Base-by-base conservation (phyloP, 208 protist species). In the Leishmania tropica region DNA sequence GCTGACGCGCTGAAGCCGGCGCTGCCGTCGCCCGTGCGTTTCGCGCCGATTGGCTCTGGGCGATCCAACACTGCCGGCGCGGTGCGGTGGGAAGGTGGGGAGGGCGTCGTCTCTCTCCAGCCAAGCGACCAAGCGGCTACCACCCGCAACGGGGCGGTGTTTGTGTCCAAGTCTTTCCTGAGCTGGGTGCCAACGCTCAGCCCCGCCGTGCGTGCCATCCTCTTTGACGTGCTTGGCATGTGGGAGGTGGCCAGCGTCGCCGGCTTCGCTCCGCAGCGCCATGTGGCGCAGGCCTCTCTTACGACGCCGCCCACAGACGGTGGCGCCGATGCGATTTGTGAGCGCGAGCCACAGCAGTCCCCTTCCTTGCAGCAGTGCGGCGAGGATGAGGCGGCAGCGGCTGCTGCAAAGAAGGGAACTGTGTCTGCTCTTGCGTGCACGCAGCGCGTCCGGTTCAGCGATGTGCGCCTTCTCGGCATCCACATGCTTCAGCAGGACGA, bases 211-310 rank as follows among this genome's bases (percentile, higher is more conserved):
- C 94, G 92, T 65, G 86, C 89, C 48, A 65, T 96, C 45, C 76
- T 97, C 35, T 94, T 94, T 77, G 94, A 97, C 73, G 77, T 95
- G 47, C 93, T 97, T 76, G 86, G 81, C 40, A 81, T 97, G 40
- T 79, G 72, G 72, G 86, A 88, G 10, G 91, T 90, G 37, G 85
- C 85, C 74, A 87, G 81, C 54, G 78, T 83, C 37, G 87, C 89
- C 47, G 92, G 90, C 48, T 95, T 95, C 67, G 85, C 35, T 48
- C 35, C 37, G 28, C 75, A 37, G 58, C 31, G 51, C 35, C 24
- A 21, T 10, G 64, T 64, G 19, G 62, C 60, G 47, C 42, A 54
- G 47, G 19, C 19, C 10, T 74, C 37, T 48, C 24, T 45, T 31
- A 77, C 47, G 11, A 10, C 48, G 5, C 54, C 53, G 40, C 37